Conservation (phyloP, 768 basidiomycete genomes). For the Bullera alba region DNA sequence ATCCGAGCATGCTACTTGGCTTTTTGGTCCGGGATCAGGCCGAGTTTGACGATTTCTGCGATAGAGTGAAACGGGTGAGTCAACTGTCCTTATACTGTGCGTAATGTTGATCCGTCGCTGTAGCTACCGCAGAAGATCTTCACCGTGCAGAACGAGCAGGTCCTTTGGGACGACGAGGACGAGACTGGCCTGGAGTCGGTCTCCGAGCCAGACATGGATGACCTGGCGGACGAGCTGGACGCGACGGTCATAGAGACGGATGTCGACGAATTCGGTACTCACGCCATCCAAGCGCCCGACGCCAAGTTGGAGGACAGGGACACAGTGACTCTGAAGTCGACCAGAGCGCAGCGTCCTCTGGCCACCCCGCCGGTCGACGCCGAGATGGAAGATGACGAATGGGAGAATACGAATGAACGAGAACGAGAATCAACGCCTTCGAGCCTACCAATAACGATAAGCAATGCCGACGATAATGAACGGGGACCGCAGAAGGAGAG, state of each 20-base stretch:
- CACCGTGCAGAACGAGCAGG: slow-evolving; percentile 78
- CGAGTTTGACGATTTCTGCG: slow-evolving; percentile 78
- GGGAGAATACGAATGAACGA: too few relatives aligned
- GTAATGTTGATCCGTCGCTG: not conserved
- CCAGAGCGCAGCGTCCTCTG: too few relatives aligned
- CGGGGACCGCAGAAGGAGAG: too few relatives aligned
- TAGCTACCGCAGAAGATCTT: slow-evolving; percentile 65
- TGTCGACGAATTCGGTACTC: too few relatives aligned
- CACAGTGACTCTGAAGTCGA: too few relatives aligned
- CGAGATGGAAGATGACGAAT: too few relatives aligned
- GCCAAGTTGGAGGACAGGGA: too few relatives aligned
- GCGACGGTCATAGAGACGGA: not conserved
- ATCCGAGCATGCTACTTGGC: slow-evolving; percentile 95
- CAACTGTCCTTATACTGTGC: not conserved
- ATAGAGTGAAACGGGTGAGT: slow-evolving; percentile 65
- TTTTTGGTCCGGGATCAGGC: slow-evolving; percentile 75
- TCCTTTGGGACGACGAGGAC: slow-evolving; percentile 63
- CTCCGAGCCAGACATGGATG: slow-evolving; percentile 49
- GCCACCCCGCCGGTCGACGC: too few relatives aligned
- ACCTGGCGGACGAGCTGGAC: not conserved
- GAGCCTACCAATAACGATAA: too few relatives aligned
- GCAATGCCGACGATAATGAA: too few relatives aligned
- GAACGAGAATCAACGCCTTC: too few relatives aligned
- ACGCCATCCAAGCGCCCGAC: too few relatives aligned
- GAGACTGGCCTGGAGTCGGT: slow-evolving; percentile 71